phyloP scores from a whole-genome alignment of 202 grass and related monocot genomes.

The Carex arenaria region DNA sequence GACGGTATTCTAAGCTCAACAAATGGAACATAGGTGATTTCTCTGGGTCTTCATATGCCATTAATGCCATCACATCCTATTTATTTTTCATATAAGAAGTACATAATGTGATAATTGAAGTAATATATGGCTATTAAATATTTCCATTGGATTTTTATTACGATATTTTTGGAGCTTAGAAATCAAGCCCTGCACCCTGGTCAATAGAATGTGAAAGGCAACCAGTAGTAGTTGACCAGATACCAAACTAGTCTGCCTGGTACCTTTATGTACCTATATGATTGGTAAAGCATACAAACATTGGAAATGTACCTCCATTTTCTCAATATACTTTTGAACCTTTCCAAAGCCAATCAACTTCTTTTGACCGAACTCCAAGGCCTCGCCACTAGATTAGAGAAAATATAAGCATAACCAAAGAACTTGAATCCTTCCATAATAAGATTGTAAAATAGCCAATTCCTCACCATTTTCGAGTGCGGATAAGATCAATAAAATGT shows the following conservation, averaged over 20 bases:
- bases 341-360: slow-evolving; percentile 67
- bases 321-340: slow-evolving; percentile 70
- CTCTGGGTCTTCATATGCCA: slow-evolving; percentile 94
- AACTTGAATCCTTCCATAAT: slow-evolving; percentile 17
- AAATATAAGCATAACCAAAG: slow-evolving; percentile 23
- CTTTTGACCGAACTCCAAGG: slow-evolving; percentile 91
- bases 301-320: slow-evolving; percentile 67
- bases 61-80: slow-evolving; percentile 84
- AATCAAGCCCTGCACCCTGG: neutral
- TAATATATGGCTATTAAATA: neutral
- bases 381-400: slow-evolving; percentile 73
- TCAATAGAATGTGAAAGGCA: neutral
- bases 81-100: neutral
- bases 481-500: slow-evolving; percentile 86
- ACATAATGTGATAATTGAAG: neutral
- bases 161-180: neutral
- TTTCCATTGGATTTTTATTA: neutral
- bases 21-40: slow-evolving; percentile 98
- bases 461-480: slow-evolving; percentile 61
- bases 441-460: slow-evolving; percentile 6
- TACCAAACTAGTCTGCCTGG: neutral
- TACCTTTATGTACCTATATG: neutral
- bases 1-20: slow-evolving; percentile 77
- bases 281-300: neutral
- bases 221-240: neutral